Percentiles rank a stretch among this genome's conserved stretches.
phyloP scores from a whole-genome alignment of 129 eudicot genomes.

The Arctium minus region DNA sequence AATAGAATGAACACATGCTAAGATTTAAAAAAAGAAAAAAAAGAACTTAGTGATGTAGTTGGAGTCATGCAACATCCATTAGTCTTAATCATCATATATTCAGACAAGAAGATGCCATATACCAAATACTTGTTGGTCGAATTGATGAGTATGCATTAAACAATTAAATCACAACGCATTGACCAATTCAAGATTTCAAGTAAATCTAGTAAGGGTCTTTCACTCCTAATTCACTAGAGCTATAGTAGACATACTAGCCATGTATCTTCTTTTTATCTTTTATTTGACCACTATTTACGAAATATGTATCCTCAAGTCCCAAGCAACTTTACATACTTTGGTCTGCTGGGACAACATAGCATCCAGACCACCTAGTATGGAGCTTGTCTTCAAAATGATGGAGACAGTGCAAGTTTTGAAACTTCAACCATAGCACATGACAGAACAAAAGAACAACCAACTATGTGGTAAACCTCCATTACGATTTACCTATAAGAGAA shows the following conservation, averaged over 20 bases:
- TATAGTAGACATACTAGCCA: neutral
- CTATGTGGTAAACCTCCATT: too few species aligned
- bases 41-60: neutral
- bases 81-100: neutral
- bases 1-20: neutral
- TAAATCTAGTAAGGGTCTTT: neutral
- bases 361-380: neutral
- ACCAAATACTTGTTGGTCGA: neutral
- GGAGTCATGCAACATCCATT: neutral
- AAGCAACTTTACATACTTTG: neutral
- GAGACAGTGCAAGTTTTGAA: constrained; percentile 1
- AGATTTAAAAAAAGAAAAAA: neutral
- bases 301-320: neutral
- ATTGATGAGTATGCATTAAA: neutral
- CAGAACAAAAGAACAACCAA: neutral
- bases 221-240: neutral
- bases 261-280: neutral
- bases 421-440: neutral
- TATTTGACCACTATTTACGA: neutral
- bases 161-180: neutral
- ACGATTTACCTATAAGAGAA: too few species aligned
- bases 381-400: neutral
- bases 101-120: neutral
- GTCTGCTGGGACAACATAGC: neutral
- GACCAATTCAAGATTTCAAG: neutral